Evolutionary conservation across 331 rosid genomes (phyloP).

Genomic region (Prunus yedoensis): DNA sequence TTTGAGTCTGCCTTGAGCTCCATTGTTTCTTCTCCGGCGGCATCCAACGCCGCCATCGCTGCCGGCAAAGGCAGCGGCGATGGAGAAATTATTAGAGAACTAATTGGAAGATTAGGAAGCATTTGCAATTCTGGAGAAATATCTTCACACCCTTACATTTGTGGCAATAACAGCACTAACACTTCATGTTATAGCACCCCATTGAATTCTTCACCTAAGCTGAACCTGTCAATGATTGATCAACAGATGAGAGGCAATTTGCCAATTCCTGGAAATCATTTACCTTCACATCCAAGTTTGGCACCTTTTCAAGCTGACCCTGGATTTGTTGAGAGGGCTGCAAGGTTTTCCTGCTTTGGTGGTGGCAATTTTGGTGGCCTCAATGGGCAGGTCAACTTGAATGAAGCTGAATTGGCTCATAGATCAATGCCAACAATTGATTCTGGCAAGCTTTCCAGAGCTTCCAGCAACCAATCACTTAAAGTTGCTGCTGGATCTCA

Average conservation of each 20-base stretch:
- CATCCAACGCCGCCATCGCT: conserved; percentile 27
- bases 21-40: conserved; percentile 57
- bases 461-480: conserved; percentile 29
- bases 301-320: conserved; percentile 51
- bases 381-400: conserved; percentile 36
- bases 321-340: conserved; percentile 56
- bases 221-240: conserved; percentile 35
- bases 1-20: conserved; percentile 61
- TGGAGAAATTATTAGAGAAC: conserved; percentile 42
- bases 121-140: conserved; percentile 51
- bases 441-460: conserved; percentile 35
- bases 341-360: conserved; percentile 49
- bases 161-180: conserved; percentile 36
- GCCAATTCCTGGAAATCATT: conserved; percentile 16
- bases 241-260: conserved; percentile 34
- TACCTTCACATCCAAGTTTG: conserved; percentile 28
- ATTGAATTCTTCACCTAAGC: conserved; percentile 57
- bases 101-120: conserved; percentile 54
- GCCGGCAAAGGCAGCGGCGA: conserved; percentile 27
- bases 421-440: conserved; percentile 38
- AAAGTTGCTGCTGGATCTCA: conserved; percentile 37
- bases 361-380: conserved; percentile 16
- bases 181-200: conserved; percentile 54
- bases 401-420: conserved; percentile 36
- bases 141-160: conserved; percentile 39